Percentiles rank a stretch among this genome's conserved stretches.
These are phyloP conservation scores for Funneliformis mosseae DNA, from an alignment of 192 early-diverging fungal species.

Conservation along the genomic window DNA sequence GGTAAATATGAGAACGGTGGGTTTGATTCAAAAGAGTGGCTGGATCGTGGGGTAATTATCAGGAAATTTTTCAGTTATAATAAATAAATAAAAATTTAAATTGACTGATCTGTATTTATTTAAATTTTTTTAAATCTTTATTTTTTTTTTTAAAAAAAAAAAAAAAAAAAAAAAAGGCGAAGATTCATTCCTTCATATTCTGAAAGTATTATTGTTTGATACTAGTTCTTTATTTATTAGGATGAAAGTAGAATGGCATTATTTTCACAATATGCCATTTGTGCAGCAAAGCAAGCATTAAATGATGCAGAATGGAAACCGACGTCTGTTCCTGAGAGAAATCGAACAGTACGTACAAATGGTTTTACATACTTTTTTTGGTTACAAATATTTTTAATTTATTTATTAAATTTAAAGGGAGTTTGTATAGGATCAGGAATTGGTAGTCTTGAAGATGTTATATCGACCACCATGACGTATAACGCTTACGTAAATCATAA, in stretches of 20 bases:
- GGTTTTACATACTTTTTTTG: constrained; percentile 4
- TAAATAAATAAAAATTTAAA: neutral
- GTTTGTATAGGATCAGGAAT: constrained; percentile 96
- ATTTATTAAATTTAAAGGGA: constrained; percentile 52
- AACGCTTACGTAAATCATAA: constrained; percentile 50
- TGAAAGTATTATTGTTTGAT: neutral
- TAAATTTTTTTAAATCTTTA: too few relatives aligned
- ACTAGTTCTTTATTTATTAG: constrained; percentile 39
- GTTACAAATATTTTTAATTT: neutral
- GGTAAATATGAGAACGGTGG: constrained; percentile 56
- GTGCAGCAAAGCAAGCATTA: constrained; percentile 83
- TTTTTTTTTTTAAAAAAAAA: neutral
- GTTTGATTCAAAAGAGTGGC: constrained; percentile 75
- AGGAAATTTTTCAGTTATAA: neutral
- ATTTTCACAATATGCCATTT: constrained; percentile 88
- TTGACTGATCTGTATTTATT: too few relatives aligned
- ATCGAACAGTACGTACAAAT: constrained; percentile 59
- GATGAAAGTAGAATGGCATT: constrained; percentile 76
- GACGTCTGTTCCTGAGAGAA: constrained; percentile 54
- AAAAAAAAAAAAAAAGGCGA: neutral
- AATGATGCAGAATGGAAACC: constrained; percentile 77
- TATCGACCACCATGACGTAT: constrained; percentile 55
- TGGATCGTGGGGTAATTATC: constrained; percentile 66
- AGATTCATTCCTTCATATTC: neutral
- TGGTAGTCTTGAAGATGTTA: constrained; percentile 88